phyloP scores from a whole-genome alignment of 2,329 filamentous ascomycete species.

The Xylaria sp. region DNA sequence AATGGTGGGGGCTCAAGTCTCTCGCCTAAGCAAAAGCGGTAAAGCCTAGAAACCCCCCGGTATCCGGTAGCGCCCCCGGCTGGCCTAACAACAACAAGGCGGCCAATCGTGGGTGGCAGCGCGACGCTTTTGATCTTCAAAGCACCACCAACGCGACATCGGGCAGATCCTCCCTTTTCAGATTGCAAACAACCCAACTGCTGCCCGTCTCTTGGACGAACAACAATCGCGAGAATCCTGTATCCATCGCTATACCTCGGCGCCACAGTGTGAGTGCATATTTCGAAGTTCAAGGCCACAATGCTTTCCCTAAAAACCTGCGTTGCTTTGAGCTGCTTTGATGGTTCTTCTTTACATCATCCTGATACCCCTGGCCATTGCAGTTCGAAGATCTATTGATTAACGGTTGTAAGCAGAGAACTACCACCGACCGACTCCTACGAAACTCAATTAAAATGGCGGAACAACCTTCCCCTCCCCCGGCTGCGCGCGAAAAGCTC shows the following conservation, averaged over 20 bases:
- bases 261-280: slow-evolving; percentile 17
- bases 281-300: not conserved
- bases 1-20: not conserved
- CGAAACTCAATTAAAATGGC: slow-evolving; percentile 41
- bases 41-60: not conserved
- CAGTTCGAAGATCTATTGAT: not conserved
- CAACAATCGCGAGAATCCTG: not conserved
- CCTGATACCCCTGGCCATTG: not conserved
- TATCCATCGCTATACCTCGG: not conserved
- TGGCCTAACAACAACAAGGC: slow-evolving; percentile 10
- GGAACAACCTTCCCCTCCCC: slow-evolving; percentile 47
- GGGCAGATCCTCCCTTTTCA: slow-evolving; percentile 26
- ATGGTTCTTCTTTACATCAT: not conserved
- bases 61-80: not conserved
- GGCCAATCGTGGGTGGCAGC: slow-evolving; percentile 27
- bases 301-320: not conserved
- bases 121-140: slow-evolving; percentile 22
- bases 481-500: slow-evolving; percentile 48
- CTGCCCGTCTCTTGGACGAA: slow-evolving; percentile 1
- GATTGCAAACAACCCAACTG: not conserved
- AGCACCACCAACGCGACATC: slow-evolving; percentile 34
- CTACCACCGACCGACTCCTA: not conserved
- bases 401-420: slow-evolving; percentile 16
- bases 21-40: not conserved
- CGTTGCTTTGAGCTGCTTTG: not conserved